Percentiles rank a stretch among this genome's conserved stretches.
Evolutionary conservation across 495 filamentous ascomycete species (phyloP).

Genomic region (Usnea hakonensis): DNA sequence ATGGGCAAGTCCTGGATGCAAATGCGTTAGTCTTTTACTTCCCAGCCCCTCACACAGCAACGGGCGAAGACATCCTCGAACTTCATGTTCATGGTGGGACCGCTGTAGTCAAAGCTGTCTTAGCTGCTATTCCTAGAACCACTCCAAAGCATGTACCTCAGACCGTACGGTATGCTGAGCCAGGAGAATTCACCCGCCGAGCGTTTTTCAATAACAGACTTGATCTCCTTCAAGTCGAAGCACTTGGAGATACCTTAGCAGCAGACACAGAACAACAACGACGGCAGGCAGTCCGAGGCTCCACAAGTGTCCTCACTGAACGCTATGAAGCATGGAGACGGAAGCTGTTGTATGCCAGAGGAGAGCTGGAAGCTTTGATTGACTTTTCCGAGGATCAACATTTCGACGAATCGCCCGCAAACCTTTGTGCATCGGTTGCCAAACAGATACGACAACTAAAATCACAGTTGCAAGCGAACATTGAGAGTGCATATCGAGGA

Average conservation of each 20-base stretch:
- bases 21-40: constrained; percentile 83
- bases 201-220: constrained; percentile 84
- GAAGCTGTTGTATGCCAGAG: constrained; percentile 69
- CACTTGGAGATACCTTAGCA: constrained; percentile 73
- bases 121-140: constrained; percentile 59
- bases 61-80: constrained; percentile 88
- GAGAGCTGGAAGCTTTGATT: constrained; percentile 89
- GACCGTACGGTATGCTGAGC: constrained; percentile 79
- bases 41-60: constrained; percentile 72
- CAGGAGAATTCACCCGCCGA: constrained; percentile 90
- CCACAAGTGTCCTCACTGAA: constrained; percentile 58
- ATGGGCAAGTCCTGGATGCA: constrained; percentile 60
- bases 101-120: constrained; percentile 77
- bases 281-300: constrained; percentile 71
- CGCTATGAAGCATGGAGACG: constrained; percentile 81
- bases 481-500: constrained; percentile 68
- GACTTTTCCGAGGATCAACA: constrained; percentile 97
- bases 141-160: constrained; percentile 18
- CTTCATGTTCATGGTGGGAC: constrained; percentile 90
- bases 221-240: constrained; percentile 88
- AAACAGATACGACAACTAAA: constrained; percentile 52
- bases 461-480: constrained; percentile 55
- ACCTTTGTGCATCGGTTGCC: constrained; percentile 61
- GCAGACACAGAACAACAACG: constrained; percentile 94
- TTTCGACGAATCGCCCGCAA: constrained; percentile 78